phyloP scores from a whole-genome alignment of 2,329 filamentous ascomycete species.

The Paramyrothecium roridum region DNA sequence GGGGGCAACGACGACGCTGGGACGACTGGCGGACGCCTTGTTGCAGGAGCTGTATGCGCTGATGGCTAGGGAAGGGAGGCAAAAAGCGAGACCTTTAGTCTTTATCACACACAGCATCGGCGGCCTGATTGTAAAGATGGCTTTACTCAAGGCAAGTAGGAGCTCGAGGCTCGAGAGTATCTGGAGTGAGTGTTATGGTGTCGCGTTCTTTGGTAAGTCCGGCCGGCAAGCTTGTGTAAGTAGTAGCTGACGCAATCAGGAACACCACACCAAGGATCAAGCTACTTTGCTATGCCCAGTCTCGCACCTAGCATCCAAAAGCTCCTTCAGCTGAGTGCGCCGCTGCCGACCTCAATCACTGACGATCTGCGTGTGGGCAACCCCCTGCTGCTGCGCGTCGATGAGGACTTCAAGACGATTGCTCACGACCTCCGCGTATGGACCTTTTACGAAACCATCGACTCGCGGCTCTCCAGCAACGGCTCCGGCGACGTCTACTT shows the following conservation, averaged over 20 bases:
- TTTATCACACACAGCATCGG: conserved; percentile 62
- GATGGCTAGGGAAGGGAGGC: conserved; percentile 26
- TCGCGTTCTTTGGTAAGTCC: conserved; percentile 54
- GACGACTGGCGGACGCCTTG: conserved; percentile 42
- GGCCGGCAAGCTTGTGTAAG: rapidly evolving
- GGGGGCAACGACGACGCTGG: conserved; percentile 37
- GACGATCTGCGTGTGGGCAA: conserved; percentile 49
- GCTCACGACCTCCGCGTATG: conserved; percentile 58
- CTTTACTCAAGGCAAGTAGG: conserved; percentile 44
- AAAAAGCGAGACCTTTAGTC: conserved; percentile 46
- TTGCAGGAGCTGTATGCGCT: conserved; percentile 37
- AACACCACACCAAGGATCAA: conserved; percentile 61
- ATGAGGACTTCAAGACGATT: conserved; percentile 54
- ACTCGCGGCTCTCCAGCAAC: conserved; percentile 50
- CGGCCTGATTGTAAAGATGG: conserved; percentile 57
- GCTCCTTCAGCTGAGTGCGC: conserved; percentile 47
- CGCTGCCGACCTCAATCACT: conserved; percentile 48
- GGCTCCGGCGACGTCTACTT: conserved; percentile 49
- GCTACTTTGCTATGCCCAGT: conserved; percentile 56
- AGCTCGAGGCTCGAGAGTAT: conserved; percentile 37
- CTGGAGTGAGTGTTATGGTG: conserved; percentile 55
- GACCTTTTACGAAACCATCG: conserved; percentile 62
- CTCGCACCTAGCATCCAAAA: conserved; percentile 52
- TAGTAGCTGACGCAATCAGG: conserved; percentile 25
- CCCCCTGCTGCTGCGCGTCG: conserved; percentile 41